A percentile compares a stretch with the other conserved stretches of the same genome.
Evolutionary conservation across 306 rosid species (phyloP).

Genomic region (Comarum palustre): DNA sequence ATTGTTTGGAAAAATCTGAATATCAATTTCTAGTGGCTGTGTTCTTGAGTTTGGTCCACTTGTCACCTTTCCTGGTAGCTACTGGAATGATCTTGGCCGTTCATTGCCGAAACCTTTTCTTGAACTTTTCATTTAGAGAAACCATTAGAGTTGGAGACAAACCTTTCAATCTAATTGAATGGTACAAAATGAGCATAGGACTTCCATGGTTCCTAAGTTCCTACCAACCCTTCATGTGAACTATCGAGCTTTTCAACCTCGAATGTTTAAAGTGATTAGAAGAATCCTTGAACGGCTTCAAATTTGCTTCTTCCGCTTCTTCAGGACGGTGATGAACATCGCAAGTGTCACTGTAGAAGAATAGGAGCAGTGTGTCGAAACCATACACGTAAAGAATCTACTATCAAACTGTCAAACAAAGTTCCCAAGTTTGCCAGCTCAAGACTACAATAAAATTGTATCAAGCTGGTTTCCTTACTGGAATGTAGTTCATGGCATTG

Average conservation of each 20-base stretch:
- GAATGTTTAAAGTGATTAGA: conserved; percentile 9
- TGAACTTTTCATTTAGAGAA: conserved; percentile 2
- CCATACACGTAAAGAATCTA: neutral
- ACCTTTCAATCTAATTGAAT: neutral
- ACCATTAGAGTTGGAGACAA: neutral
- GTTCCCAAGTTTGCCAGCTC: neutral
- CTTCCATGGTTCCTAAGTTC: neutral
- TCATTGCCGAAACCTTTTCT: neutral
- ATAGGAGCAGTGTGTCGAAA: neutral
- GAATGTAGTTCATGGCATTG: neutral
- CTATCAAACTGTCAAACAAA: neutral
- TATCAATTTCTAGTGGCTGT: conserved; percentile 32
- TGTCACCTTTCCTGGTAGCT: conserved; percentile 13
- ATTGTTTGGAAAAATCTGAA: conserved; percentile 30
- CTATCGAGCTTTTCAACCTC: neutral
- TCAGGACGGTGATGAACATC: conserved; percentile 8
- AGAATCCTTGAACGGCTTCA: neutral
- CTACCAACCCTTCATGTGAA: conserved; percentile 15
- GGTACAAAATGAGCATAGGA: neutral
- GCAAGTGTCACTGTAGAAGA: neutral
- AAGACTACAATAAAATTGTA: neutral
- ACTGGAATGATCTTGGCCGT: conserved; percentile 5
- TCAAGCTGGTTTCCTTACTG: neutral
- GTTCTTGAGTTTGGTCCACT: conserved; percentile 26
- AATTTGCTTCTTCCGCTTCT: conserved; percentile 15